phyloP scores from a whole-genome alignment of 1,139 yeast species.

The Pneumocystis canis region DNA sequence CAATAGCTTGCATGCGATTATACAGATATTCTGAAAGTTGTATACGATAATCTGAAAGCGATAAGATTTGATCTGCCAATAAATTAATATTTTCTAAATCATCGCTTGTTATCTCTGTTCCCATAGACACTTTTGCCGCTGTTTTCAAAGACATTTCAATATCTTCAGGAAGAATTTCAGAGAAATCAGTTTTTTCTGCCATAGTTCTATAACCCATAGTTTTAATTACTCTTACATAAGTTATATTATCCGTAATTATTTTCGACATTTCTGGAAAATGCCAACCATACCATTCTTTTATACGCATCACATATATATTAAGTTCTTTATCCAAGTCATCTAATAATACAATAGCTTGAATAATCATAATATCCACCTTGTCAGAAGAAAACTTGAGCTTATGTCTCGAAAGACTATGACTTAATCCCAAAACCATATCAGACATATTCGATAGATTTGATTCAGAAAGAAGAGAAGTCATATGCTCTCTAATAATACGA shows the following conservation, averaged over 20 bases:
- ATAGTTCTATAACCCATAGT: slow-evolving; percentile 90
- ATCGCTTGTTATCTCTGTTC: slow-evolving; percentile 89
- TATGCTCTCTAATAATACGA: slow-evolving; percentile 85
- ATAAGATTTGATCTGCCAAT: slow-evolving; percentile 88
- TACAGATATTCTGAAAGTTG: slow-evolving; percentile 75
- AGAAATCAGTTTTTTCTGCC: slow-evolving; percentile 78
- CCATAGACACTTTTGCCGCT: slow-evolving; percentile 94
- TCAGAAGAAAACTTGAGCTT: slow-evolving; percentile 97
- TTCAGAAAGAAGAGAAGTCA: slow-evolving; percentile 91
- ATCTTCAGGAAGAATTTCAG: slow-evolving; percentile 86
- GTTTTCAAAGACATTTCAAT: slow-evolving; percentile 44
- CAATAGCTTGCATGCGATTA: slow-evolving; percentile 94
- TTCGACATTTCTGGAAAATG: slow-evolving; percentile 98
- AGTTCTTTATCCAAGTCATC: slow-evolving; percentile 96
- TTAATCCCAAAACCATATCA: slow-evolving; percentile 94
- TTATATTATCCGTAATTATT: slow-evolving; percentile 82
- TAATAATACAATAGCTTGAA: slow-evolving; percentile 92
- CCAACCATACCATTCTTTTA: slow-evolving; percentile 99
- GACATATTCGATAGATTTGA: slow-evolving; percentile 68
- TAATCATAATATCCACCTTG: slow-evolving; percentile 95
- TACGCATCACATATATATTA: slow-evolving; percentile 96
- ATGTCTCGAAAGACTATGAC: slow-evolving; percentile 97
- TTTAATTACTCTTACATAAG: slow-evolving; percentile 79
- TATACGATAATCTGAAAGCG: slow-evolving; percentile 82
- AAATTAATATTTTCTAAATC: slow-evolving; percentile 83